phyloP scores from a whole-genome alignment of 2,329 filamentous ascomycete genomes.

The Coleophoma cylindrospora region DNA sequence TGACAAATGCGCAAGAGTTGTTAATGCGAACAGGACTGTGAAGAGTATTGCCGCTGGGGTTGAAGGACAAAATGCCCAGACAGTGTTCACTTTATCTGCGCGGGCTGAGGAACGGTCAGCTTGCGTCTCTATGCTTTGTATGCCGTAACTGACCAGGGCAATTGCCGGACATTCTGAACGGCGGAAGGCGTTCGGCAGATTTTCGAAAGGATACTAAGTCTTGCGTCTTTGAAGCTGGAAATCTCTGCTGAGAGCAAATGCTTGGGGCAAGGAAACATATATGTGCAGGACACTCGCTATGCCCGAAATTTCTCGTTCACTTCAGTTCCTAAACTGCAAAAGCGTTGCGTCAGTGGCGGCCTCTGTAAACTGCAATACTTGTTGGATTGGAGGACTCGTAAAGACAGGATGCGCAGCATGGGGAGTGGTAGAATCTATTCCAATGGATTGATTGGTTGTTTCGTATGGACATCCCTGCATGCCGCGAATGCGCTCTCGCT shows the following conservation, averaged over 20 bases:
- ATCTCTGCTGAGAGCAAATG: background rate
- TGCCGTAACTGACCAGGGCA: background rate
- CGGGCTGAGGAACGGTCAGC: background rate
- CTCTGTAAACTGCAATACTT: too few species aligned
- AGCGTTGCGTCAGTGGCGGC: too few species aligned
- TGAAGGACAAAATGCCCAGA: background rate
- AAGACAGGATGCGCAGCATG: too few species aligned
- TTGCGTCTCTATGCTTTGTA: background rate
- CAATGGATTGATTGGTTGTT: too few species aligned
- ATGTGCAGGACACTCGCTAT: too few species aligned
- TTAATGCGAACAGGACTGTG: constrained; percentile 26
- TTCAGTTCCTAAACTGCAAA: too few species aligned
- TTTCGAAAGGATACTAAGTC: background rate
- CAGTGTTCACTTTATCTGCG: background rate
- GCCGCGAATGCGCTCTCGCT: too few species aligned
- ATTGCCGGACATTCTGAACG: background rate
- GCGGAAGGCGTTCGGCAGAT: background rate
- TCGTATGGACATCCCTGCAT: too few species aligned
- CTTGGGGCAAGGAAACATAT: background rate
- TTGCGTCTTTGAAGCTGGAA: background rate
- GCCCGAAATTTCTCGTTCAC: too few species aligned
- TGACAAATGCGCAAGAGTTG: constrained; percentile 22
- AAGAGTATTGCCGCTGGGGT: constrained; percentile 26
- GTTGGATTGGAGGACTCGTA: too few species aligned
- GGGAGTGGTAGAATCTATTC: too few species aligned